Percentiles rank a stretch among this genome's conserved stretches.
phyloP scores from a whole-genome alignment of 202 grass and related monocot species.

The Schoenoplectus triqueter region DNA sequence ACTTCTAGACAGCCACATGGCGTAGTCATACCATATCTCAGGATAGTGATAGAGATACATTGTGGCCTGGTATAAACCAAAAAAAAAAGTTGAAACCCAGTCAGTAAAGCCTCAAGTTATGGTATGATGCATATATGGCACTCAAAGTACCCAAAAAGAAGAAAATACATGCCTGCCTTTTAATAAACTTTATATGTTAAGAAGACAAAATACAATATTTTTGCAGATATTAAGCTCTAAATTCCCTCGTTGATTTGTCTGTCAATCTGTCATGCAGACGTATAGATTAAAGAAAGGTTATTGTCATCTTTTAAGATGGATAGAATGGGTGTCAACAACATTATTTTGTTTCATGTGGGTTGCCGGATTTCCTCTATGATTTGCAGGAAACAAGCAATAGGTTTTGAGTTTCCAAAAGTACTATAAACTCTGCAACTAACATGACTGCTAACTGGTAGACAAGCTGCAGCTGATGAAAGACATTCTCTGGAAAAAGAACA shows the following conservation, averaged over 20 bases:
- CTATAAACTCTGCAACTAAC: conserved; percentile 7
- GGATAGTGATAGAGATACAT: conserved; percentile 99
- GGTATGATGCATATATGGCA: neutral
- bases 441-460: neutral
- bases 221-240: neutral
- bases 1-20: conserved; percentile 76
- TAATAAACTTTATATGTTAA: neutral
- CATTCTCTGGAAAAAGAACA: neutral
- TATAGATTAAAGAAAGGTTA: conserved; percentile 5
- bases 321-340: neutral
- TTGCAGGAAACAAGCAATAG: neutral
- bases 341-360: neutral
- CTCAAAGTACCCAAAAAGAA: conserved; percentile 8
- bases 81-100: neutral
- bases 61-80: conserved; percentile 61
- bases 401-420: neutral
- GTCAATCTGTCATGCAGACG: neutral
- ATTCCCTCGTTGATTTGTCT: neutral
- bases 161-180: neutral
- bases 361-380: conserved; percentile 9
- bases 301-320: conserved; percentile 3
- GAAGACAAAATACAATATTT: neutral
- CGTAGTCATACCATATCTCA: conserved; percentile 98
- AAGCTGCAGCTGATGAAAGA: neutral
- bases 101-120: conserved; percentile 11